These are phyloP conservation scores for Corymbia citriodora DNA, from an alignment of 441 rosid species.

Conservation along the genomic window DNA sequence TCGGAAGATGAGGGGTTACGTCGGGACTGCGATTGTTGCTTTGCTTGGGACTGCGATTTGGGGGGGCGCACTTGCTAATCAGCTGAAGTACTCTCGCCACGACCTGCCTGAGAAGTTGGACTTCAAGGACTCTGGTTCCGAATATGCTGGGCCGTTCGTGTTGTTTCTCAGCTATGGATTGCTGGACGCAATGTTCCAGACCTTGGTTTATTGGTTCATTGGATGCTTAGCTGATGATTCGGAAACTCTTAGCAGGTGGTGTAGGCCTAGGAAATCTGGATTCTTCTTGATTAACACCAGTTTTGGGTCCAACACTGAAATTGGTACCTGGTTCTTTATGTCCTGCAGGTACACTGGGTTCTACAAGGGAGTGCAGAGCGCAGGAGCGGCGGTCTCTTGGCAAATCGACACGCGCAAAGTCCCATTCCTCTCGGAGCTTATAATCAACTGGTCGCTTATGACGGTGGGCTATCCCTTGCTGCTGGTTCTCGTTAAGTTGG, in stretches of 20 bases:
- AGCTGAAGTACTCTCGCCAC: constrained; percentile 25
- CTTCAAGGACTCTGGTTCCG: constrained; percentile 33
- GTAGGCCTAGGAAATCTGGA: neutral
- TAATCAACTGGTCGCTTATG: constrained; percentile 42
- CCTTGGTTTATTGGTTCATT: constrained; percentile 57
- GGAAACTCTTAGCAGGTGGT: constrained; percentile 58
- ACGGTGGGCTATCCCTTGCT: constrained; percentile 48
- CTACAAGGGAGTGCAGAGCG: constrained; percentile 52
- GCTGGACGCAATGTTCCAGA: constrained; percentile 55
- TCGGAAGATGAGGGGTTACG: constrained; percentile 40
- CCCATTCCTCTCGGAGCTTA: constrained; percentile 28
- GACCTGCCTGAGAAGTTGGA: constrained; percentile 31
- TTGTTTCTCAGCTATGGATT: constrained; percentile 43
- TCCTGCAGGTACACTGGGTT: constrained; percentile 40
- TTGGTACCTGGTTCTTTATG: neutral
- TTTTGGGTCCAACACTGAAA: neutral
- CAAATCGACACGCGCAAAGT: constrained; percentile 41
- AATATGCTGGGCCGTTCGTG: constrained; percentile 45
- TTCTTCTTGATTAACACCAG: neutral
- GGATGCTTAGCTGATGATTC: constrained; percentile 55
- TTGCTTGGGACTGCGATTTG: constrained; percentile 43
- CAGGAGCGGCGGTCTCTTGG: constrained; percentile 52
- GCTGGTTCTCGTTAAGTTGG: constrained; percentile 30
- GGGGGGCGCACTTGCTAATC: constrained; percentile 59
- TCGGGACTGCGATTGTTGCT: constrained; percentile 44